phyloP scores from a whole-genome alignment of 2,329 filamentous ascomycete species.

The Mariannaea elegans region DNA sequence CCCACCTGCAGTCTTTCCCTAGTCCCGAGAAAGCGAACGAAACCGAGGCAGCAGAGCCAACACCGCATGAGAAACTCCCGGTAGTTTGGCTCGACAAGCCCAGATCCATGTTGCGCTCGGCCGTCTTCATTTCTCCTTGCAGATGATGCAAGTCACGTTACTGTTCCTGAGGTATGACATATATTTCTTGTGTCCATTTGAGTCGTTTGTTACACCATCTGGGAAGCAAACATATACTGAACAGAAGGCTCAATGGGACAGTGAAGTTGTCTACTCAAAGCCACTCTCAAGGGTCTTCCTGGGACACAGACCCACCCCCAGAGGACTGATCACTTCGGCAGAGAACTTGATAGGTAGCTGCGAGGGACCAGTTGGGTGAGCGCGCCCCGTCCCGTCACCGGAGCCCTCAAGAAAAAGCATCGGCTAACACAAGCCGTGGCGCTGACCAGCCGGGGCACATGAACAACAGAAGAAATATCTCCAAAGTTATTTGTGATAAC shows the following conservation, averaged over 20 bases:
- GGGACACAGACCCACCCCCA: slow-evolving; percentile 17
- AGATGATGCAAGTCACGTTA: slow-evolving; percentile 38
- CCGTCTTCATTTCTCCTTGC: slow-evolving; percentile 28
- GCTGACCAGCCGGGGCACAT: background rate
- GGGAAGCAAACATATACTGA: slow-evolving; percentile 3
- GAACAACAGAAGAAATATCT: background rate
- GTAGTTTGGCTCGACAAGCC: slow-evolving; percentile 9
- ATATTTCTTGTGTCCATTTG: background rate
- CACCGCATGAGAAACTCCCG: slow-evolving; percentile 17
- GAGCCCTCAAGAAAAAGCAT: slow-evolving; percentile 12
- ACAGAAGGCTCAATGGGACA: slow-evolving; percentile 9
- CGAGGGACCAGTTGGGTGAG: slow-evolving; percentile 5
- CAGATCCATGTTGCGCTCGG: slow-evolving; percentile 10
- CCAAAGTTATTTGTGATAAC: background rate
- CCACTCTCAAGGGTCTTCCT: slow-evolving; percentile 28
- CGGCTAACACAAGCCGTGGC: slow-evolving; percentile 8
- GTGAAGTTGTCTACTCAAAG: slow-evolving; percentile 29
- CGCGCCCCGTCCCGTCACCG: slow-evolving; percentile 26
- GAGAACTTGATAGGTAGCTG: background rate
- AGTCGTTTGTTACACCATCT: background rate
- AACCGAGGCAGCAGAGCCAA: slow-evolving; percentile 1
- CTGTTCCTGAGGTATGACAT: background rate
- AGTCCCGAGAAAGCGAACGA: background rate
- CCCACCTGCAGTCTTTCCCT: slow-evolving; percentile 1
- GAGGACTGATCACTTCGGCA: slow-evolving; percentile 4